phyloP scores from a whole-genome alignment of 2,329 filamentous ascomycete species.

The Neofusicoccum cordaticola region DNA sequence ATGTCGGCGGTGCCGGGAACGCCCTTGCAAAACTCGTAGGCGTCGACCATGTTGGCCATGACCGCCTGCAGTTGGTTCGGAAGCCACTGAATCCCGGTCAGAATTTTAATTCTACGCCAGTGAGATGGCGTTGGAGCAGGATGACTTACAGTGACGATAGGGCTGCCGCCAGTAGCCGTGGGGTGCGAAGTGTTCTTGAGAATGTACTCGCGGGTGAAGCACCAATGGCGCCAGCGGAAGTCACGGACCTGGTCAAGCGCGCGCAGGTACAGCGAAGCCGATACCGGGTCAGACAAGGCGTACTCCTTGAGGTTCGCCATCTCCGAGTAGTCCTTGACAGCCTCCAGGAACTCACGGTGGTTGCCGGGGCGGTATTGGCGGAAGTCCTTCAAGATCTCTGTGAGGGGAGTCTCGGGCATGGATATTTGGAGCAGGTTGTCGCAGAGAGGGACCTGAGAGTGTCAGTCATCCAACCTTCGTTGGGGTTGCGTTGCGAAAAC shows the following conservation, averaged over 20 bases:
- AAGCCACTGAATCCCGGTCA: conserved; percentile 55
- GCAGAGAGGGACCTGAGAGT: conserved; percentile 67
- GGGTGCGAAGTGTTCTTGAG: conserved; percentile 74
- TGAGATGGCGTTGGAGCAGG: too few species aligned
- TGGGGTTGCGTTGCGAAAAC: background rate
- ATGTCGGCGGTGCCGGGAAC: conserved; percentile 55
- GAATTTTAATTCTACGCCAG: background rate
- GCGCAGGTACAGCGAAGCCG: conserved; percentile 45
- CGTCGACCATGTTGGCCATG: conserved; percentile 64
- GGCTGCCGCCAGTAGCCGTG: conserved; percentile 75
- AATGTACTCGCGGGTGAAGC: conserved; percentile 81
- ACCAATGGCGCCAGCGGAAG: conserved; percentile 83
- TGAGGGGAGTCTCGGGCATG: conserved; percentile 88
- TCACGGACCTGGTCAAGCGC: conserved; percentile 72
- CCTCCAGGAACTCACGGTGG: conserved; percentile 79
- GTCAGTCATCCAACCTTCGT: background rate
- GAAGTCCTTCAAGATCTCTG: conserved; percentile 84
- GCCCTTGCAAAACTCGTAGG: conserved; percentile 51
- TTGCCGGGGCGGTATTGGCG: conserved; percentile 84
- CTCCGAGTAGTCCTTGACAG: conserved; percentile 57
- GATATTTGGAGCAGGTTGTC: conserved; percentile 82
- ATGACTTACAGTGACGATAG: conserved; percentile 64
- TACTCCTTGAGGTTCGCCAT: conserved; percentile 58
- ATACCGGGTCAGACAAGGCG: conserved; percentile 62
- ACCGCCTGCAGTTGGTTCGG: conserved; percentile 78